Evolutionary conservation across 1,139 yeast species (phyloP), one percentile per base, ranked within the genome.

Genomic region (Lodderomyces beijingensis): DNA sequence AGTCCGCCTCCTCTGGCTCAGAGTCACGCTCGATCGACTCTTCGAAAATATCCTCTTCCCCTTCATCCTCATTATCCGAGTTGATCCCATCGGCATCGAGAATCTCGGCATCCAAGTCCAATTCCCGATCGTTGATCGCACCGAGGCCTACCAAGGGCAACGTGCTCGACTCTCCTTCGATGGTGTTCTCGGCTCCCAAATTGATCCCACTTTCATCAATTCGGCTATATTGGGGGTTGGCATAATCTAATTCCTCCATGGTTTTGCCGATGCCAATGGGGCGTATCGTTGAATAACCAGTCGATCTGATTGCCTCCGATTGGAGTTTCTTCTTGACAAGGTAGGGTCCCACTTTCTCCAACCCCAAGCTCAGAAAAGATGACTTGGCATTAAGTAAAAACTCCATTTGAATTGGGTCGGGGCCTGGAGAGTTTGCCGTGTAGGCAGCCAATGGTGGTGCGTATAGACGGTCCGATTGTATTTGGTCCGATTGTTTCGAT

Each of bases 231-330:
- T 34, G 32, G 16, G 30, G 37, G 12, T 39, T 39, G 16, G 53
- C 67, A 30, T 42, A 38, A 19, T 65, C 71, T 3, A 73, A 42
- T 33, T 70, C 68, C 24, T 65, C 70, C 74, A 77, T 64, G 3
- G 83, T 77, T 44, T 65, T 69, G 13, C 67, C 67, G 5, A 78
- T 45, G 0, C 85, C 86, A 21, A 75, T 56, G 0, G 85, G 85
- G 18, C 66, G 57, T 24, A 79, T 48, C 21, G 67, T 60, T 7
- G 59, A 45, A 46, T 69, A 72, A 0, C 86, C 86, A 26, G 65
- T 57, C 16, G 57, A 62, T 20, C 72, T 57, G 15, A 77, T 60
- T 7, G 55, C 56, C 27, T 60, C 64, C 36, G 77, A 49, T 32
- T 62, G 65, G 13, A 25, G 23, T 9, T 23, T 19, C 17, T 19